Conservation (phyloP, 768 basidiomycete genomes). For the Phanerochaete carnosa region DNA sequence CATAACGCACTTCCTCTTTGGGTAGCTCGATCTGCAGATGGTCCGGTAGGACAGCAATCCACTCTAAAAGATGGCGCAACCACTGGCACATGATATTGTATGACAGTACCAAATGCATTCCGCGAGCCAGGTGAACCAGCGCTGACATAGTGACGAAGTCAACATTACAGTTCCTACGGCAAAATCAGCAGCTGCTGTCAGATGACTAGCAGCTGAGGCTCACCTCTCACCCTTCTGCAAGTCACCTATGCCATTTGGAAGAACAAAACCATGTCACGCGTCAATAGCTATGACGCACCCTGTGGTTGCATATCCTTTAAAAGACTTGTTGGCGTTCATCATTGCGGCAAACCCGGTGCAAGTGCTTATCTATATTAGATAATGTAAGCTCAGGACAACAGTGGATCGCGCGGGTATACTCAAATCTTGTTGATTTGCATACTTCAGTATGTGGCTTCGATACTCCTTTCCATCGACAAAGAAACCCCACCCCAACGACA, state of each 20-base stretch:
- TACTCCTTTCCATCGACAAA: no score
- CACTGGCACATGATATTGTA: slow-evolving; percentile 26
- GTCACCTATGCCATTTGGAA: slow-evolving; percentile 20
- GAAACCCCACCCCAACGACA: no score
- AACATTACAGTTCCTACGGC: slow-evolving; percentile 20
- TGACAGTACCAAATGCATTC: not conserved
- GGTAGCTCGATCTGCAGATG: not conserved
- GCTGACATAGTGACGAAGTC: slow-evolving; percentile 17
- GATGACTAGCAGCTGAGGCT: not conserved
- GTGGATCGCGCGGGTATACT: no score
- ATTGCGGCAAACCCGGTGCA: no score
- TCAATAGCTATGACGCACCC: no score
- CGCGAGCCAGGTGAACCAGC: not conserved
- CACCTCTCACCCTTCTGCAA: slow-evolving; percentile 25
- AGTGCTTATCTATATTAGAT: no score
- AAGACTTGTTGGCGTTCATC: no score
- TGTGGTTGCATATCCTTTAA: no score
- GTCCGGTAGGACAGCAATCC: slow-evolving; percentile 1
- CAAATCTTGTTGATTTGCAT: no score
- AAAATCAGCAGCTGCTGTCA: not conserved
- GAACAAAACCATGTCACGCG: slow-evolving; percentile 21
- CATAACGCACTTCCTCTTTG: slow-evolving; percentile 2
- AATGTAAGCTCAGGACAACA: no score
- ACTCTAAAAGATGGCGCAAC: slow-evolving; percentile 6
- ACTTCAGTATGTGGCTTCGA: no score